Evolutionary conservation across 169 alveolate species (phyloP), one percentile per base, ranked within the genome.

Genomic region (Plasmodium gonderi): DNA sequence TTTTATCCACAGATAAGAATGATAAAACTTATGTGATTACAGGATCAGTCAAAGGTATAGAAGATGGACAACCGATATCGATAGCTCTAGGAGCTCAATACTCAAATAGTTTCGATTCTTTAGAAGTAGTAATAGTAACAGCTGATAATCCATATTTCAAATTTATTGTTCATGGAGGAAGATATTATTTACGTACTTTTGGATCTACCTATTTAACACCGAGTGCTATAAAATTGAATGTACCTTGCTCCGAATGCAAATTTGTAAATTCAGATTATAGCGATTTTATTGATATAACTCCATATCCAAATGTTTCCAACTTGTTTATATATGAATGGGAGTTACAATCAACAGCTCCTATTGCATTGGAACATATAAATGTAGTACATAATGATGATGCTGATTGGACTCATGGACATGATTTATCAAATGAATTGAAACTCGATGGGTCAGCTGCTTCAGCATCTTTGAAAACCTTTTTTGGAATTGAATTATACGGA

Each of bases 161-260:
- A 29, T 95, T 95, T 80, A 69, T 54, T 36, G 95, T 93, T 12
- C 91, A 78, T n/a, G 68, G 17, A 44, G 97, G 97, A 17, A 69
- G 44, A 29, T 95, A 77, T 76, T 95, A 95, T 91, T 51, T 95
- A 79, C 94, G 95, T 77, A 81, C 79, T 12, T 95, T 83, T 51
- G 97, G 96, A 20, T 14, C 95, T 38, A 91, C 96, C n/a, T 95
- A 95, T 81, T 77, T 90, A 78, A 69, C 95, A 0, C 97, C 97
- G 8, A 96, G 97, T 47, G 96, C 91, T 12, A 64, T 80, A 45
- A 76, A 79, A 47, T 31, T 95, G 9, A 42, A 4, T 44, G 38
- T 94, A 11, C 97, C 97, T 9, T 95, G 97, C 78, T 54, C 81
- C 38, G 64, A 54, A 33, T 95, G 97, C 54, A 94, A 90, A 42